Conservation (phyloP, 2,329 filamentous ascomycete genomes). For the Aspergillus versicolor region DNA sequence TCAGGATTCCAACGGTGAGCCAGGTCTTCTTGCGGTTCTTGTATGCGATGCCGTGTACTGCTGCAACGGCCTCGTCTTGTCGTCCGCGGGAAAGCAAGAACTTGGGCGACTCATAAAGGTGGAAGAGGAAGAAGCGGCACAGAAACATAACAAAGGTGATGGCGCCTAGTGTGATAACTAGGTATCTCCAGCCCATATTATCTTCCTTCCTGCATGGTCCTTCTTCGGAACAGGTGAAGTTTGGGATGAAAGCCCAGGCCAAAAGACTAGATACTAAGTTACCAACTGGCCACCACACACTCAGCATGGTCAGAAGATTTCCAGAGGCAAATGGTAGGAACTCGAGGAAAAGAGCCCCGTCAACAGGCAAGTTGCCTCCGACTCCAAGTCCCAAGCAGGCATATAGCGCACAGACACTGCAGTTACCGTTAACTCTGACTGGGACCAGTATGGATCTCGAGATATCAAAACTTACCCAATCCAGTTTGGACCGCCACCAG, state of each 20-base stretch:
- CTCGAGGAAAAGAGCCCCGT: slow-evolving; percentile 79
- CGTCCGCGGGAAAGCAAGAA: slow-evolving; percentile 74
- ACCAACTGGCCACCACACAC: slow-evolving; percentile 83
- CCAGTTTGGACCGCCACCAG: slow-evolving; percentile 69
- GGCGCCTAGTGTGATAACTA: slow-evolving; percentile 69
- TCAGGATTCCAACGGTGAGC: slow-evolving; percentile 70
- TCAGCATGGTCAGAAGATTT: slow-evolving; percentile 74
- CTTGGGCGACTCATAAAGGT: slow-evolving; percentile 82
- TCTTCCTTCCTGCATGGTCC: slow-evolving; percentile 50
- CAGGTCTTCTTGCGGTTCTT: slow-evolving; percentile 69
- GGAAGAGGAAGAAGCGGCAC: slow-evolving; percentile 75
- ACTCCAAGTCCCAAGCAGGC: slow-evolving; percentile 66
- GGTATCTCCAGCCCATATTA: slow-evolving; percentile 72
- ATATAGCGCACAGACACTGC: slow-evolving; percentile 58
- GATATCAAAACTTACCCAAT: slow-evolving; percentile 41
- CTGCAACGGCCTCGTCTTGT: slow-evolving; percentile 74
- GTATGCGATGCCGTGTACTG: slow-evolving; percentile 74
- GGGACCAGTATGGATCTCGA: slow-evolving; percentile 15
- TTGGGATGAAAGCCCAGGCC: slow-evolving; percentile 74
- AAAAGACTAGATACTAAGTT: slow-evolving; percentile 66
- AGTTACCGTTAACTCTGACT: neutral
- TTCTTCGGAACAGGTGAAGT: slow-evolving; percentile 53
- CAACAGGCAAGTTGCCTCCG: slow-evolving; percentile 74
- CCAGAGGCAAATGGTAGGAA: slow-evolving; percentile 75
- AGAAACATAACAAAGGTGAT: slow-evolving; percentile 76